These are phyloP conservation scores for Chionographis japonica DNA, from an alignment of 106 monocot genomes.

Conservation along the genomic window DNA sequence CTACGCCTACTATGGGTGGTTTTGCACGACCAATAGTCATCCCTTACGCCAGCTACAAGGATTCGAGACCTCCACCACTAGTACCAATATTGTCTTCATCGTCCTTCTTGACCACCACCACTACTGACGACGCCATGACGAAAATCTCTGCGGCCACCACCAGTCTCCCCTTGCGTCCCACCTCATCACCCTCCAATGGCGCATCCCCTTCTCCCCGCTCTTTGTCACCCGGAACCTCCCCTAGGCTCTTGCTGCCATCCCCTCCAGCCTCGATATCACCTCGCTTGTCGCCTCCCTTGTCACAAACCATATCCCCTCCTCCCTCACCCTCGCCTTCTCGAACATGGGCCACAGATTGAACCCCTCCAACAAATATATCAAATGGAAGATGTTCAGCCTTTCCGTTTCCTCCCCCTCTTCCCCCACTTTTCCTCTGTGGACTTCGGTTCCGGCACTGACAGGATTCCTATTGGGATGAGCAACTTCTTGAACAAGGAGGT, in stretches of 20 bases:
- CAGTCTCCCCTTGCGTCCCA: too few species aligned
- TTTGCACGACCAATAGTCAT: too few species aligned
- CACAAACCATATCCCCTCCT: slow-evolving; percentile 36
- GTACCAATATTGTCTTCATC: slow-evolving; percentile 34
- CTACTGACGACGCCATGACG: slow-evolving; percentile 35
- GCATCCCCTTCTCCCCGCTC: slow-evolving; percentile 24
- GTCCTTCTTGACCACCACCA: slow-evolving; percentile 45
- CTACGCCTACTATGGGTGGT: too few species aligned
- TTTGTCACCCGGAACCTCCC: slow-evolving; percentile 29
- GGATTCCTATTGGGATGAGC: background rate
- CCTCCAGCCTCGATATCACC: slow-evolving; percentile 44
- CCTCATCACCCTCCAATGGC: slow-evolving; percentile 33
- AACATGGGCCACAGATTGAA: slow-evolving; percentile 59
- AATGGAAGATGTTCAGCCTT: slow-evolving; percentile 53
- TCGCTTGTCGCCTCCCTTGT: slow-evolving; percentile 38
- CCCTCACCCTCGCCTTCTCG: slow-evolving; percentile 25
- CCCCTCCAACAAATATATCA: slow-evolving; percentile 58
- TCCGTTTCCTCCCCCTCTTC: slow-evolving; percentile 27
- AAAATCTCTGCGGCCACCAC: slow-evolving; percentile 41
- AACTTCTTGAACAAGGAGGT: slow-evolving; percentile 32
- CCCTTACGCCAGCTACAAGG: too few species aligned
- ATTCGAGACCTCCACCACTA: too few species aligned
- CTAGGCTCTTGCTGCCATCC: slow-evolving; percentile 19
- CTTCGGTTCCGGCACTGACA: background rate
- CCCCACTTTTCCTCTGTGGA: background rate